Evolutionary conservation across 371 early-diverging fungal genomes (phyloP), one percentile per base, ranked within the genome.

Genomic region (Syncephalis plumigaleata): DNA sequence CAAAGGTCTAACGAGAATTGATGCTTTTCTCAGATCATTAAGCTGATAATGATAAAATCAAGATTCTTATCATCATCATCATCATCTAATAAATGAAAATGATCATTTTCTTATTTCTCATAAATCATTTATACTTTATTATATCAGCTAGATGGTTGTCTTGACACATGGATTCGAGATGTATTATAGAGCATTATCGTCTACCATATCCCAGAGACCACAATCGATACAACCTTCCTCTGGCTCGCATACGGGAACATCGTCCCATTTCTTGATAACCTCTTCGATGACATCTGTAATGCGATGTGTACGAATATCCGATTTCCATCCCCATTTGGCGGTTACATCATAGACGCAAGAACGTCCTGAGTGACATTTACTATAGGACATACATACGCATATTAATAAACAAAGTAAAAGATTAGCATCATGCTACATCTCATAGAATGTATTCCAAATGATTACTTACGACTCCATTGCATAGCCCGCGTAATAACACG

Each of bases 401-500:
- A 8, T 22, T 22, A 36, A 15, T 46, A 13, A 38, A 13, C 38
- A 24, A 17, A 39, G n/a, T 16, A 40, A n/a, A 66, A 3, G 50
- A n/a, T n/a, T n/a, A n/a, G n/a, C n/a, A n/a, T n/a, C n/a, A n/a
- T n/a, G 15, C 48, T 72, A 71, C 52, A 66, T 64, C 43, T 56
- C 39, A 20, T 42, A 24, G 5, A 21, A 17, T 20, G 18, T 16
- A 22, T 11, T 16, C 2, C 20, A 13, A 43, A 1, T 24, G 24
- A 5, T 17, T 16, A 17, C 16, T 52, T 60, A 69, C 67, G 55
- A 69, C 55, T 94, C 92, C 56, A 95, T 64, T 15, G 93, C 94
- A 63, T 87, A 97, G 0, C 89, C 94, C 11, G 71, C 82, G 50
- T 76, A 77, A 64, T 86, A 94, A 55, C 97, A 97, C 39, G 70